Evolutionary conservation across 2,329 filamentous ascomycete genomes (phyloP).

Genomic region (Diaporthe caulivora): DNA sequence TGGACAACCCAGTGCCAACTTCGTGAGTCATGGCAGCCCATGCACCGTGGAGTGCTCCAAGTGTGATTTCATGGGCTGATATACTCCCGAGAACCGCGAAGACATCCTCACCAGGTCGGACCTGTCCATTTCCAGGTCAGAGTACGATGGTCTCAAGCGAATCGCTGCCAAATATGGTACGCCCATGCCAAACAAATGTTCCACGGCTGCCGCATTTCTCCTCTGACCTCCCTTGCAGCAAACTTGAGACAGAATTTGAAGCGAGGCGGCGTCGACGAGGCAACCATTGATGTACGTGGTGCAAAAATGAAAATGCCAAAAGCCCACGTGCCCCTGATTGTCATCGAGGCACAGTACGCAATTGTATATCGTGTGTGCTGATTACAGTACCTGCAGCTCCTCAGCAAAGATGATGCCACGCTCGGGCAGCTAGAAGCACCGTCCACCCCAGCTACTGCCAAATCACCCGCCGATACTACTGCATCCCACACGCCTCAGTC

Average conservation of each 20-base stretch:
- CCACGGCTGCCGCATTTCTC: conserved; percentile 36
- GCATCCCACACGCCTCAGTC: neutral
- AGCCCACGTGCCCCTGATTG: neutral
- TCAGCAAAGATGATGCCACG: conserved; percentile 47
- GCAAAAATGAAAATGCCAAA: neutral
- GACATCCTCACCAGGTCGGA: conserved; percentile 52
- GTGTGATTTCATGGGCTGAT: conserved; percentile 29
- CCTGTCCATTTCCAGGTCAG: conserved; percentile 68
- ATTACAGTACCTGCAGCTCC: conserved; percentile 39
- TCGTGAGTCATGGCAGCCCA: conserved; percentile 54
- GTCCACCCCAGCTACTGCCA: neutral
- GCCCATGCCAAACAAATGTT: conserved; percentile 38
- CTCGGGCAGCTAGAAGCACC: conserved; percentile 39
- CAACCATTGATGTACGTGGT: conserved; percentile 59
- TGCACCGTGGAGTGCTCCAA: conserved; percentile 26
- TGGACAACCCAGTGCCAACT: conserved; percentile 55
- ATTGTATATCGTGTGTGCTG: neutral
- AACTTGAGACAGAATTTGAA: conserved; percentile 63
- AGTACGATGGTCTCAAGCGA: conserved; percentile 72
- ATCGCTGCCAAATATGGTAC: conserved; percentile 67
- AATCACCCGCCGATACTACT: conserved; percentile 14
- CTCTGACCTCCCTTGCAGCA: conserved; percentile 46
- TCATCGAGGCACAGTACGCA: neutral
- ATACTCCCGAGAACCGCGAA: conserved; percentile 37
- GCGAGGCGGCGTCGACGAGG: conserved; percentile 60